A percentile compares a stretch with the other conserved stretches of the same genome.
Conservation (phyloP, 2,329 filamentous ascomycete species). For the Fusarium sp. region DNA sequence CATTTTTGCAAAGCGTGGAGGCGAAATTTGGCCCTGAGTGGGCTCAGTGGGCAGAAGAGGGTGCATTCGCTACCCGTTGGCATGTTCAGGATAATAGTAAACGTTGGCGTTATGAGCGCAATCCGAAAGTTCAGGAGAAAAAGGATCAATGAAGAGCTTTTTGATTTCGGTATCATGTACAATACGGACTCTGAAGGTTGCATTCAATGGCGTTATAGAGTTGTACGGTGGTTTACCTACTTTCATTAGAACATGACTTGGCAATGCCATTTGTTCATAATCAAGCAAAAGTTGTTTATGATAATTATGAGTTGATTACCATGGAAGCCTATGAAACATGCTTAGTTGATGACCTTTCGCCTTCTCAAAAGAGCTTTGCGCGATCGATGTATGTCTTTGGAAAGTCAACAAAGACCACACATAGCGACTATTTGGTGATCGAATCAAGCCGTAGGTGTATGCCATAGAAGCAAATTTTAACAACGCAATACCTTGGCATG, state of each 20-base stretch:
- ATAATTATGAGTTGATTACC: background rate
- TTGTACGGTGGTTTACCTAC: background rate
- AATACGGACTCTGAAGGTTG: background rate
- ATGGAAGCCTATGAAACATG: background rate
- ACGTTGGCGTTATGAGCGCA: slow-evolving; percentile 2
- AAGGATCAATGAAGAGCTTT: background rate
- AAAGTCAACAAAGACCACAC: background rate
- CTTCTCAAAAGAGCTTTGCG: background rate
- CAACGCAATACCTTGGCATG: background rate
- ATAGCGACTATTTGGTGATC: background rate
- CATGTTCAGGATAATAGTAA: slow-evolving; percentile 3
- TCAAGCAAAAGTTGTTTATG: background rate
- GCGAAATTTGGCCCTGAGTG: slow-evolving; percentile 14
- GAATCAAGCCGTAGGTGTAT: background rate
- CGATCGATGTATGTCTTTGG: background rate
- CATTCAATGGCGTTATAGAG: background rate
- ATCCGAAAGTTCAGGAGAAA: background rate
- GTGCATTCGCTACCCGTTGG: slow-evolving; percentile 1
- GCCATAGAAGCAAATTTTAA: background rate
- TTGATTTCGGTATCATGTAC: background rate
- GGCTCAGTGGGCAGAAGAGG: slow-evolving; percentile 41
- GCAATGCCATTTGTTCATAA: background rate
- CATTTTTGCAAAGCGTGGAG: slow-evolving; percentile 36
- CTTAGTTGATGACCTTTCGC: background rate
- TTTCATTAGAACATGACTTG: background rate